Evolutionary conservation across 257 asterid genomes (phyloP), one percentile per base, ranked within the genome.

Genomic region (Rubia yunnanensis): DNA sequence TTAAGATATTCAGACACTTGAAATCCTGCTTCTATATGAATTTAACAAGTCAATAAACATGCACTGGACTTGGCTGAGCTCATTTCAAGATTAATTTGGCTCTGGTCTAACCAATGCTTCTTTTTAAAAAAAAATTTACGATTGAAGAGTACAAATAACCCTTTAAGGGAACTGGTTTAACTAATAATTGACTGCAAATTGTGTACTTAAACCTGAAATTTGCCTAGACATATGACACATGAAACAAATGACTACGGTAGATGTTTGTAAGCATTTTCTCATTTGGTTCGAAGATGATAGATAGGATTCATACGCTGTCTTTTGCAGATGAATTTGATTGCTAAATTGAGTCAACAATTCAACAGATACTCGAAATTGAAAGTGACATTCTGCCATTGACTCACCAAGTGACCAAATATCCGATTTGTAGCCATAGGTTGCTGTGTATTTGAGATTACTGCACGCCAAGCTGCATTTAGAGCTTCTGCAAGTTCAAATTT

Each of bases 381-480:
- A 55, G n/a, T 62, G 36, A 28, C 17, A 23, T 59, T 26, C n/a
- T 71, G 35, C 17, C 8, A 18, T 55, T 34, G 24, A 15, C 59
- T 78, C 82, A 92, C 97, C 99, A 7, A 94, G 87, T 7, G 96
- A 88, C 97, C 99, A 94, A 70, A 89, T 83, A 78, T 90, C 97
- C 18, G 97, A 90, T 83, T 89, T 94, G 77, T 94, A 94, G 74
- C 99, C 94, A 65, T 89, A 94, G 99, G 97, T 56, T 94, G 97
- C 69, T 94, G 97, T 76, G 82, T 94, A 85, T 94, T 94, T 73
- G 99, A 94, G 84, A 90, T 94, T 76, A 91, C 96, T 69, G 97
- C 95, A 13, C 96, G 86, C 66, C 96, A 89, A 65, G 91, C 85
- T 44, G 88, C 99, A 36, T 90, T 88, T 66, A 82, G 83, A 77